Base-by-base conservation (phyloP, 306 rosid genomes). In the Malus asiatica region DNA sequence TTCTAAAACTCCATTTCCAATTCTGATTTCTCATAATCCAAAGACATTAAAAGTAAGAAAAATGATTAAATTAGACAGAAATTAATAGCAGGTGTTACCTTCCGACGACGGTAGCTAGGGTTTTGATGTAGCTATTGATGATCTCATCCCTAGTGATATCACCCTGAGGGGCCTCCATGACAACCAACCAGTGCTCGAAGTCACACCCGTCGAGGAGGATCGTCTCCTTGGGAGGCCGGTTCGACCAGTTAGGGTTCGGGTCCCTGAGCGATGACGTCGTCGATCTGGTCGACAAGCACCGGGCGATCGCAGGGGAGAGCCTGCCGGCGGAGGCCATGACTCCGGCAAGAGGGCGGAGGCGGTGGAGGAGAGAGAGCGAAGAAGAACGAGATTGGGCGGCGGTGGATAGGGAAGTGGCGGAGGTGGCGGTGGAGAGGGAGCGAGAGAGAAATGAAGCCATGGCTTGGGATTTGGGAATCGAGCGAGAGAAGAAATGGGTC, bases 111-210 rank as follows among this genome's bases (percentile, higher is more conserved):
- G 69, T 27, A 3, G 96, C 87, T 9, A 96, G 82, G 3, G 93
- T 96, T 86, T 90, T 92, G 78, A 96, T 92, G 65, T 88, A 96
- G 53, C 81, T 67, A 11, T 92, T 89, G 32, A 96, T 96, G 77
- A 92, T 90, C 3, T 96, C 96, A 15, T 96, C 98, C 71, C 99
- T 85, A 0, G 96, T 90, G 11, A 87, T 83, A 0, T 85, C 88
- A 18, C 89, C 96, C 75, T 84, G 92, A 3, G 99, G 99, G 61
- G 88, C 87, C 77, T 96, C 99, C 94, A 96, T 42, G 38, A 96
- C 98, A 14, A 96, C 85, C 67, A 96, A 97, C 99, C 99, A 96
- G 83, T 96, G 99, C 79, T 96, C 96, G 66, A 90, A 96, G 81
- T 96, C 98, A 75, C 98, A 96, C 3, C 99, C 99, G 57, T 96